A percentile compares a stretch with the other conserved stretches of the same genome.
Conservation (phyloP, 768 basidiomycete genomes). For the Russula sp. region DNA sequence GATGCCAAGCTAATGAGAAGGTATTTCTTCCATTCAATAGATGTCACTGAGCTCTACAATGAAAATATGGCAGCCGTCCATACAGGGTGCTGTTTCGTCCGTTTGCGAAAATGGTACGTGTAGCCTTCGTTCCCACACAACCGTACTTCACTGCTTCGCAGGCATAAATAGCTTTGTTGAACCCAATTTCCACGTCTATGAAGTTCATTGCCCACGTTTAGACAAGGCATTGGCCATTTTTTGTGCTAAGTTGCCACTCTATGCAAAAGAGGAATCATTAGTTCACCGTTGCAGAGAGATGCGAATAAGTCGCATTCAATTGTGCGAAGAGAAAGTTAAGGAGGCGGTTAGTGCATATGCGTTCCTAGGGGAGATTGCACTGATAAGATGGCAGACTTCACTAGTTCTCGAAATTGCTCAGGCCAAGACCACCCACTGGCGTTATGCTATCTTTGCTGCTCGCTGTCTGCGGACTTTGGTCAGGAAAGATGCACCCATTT, state of each 20-base stretch:
- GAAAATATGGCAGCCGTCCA: conserved; percentile 47
- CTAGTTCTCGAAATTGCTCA: conserved; percentile 51
- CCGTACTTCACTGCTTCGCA: conserved; percentile 25
- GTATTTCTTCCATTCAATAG: conserved; percentile 27
- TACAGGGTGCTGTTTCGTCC: conserved; percentile 61
- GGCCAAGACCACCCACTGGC: conserved; percentile 66
- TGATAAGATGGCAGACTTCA: conserved; percentile 29
- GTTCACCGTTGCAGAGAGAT: conserved; percentile 37
- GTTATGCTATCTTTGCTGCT: conserved; percentile 64
- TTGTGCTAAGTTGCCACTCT: conserved; percentile 31
- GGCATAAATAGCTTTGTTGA: conserved; percentile 56
- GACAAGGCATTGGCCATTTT: conserved; percentile 33
- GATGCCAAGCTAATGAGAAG: conserved; percentile 81
- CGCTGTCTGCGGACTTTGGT: conserved; percentile 62
- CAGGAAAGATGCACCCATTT: conserved; percentile 52
- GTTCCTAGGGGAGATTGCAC: not conserved
- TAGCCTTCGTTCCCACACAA: conserved; percentile 20
- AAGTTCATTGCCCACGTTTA: conserved; percentile 39
- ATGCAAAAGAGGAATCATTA: conserved; percentile 32
- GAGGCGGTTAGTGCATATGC: conserved; percentile 35
- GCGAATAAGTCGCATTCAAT: conserved; percentile 37
- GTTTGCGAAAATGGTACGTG: conserved; percentile 54
- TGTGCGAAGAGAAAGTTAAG: conserved; percentile 37
- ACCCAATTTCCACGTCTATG: conserved; percentile 49
- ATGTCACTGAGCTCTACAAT: not conserved